These are phyloP conservation scores for Colletotrichum ledebouriae DNA, from an alignment of 2,329 filamentous ascomycete species.

Conservation along the genomic window DNA sequence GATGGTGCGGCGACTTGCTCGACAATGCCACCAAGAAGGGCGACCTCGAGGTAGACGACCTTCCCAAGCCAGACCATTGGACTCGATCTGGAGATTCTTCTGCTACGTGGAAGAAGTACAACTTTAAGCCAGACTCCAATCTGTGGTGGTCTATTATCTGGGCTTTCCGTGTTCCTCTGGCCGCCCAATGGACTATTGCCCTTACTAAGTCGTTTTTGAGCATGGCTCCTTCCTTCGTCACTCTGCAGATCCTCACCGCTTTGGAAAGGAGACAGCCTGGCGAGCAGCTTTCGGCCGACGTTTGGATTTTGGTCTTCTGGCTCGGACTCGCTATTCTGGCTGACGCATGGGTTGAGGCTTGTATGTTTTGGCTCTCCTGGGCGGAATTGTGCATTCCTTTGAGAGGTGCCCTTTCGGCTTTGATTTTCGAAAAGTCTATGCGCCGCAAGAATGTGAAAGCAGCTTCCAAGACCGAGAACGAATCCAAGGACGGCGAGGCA, in stretches of 20 bases:
- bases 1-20: conserved; percentile 72
- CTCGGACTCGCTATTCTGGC: conserved; percentile 72
- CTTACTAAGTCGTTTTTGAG: conserved; percentile 68
- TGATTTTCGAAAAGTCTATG: conserved; percentile 84
- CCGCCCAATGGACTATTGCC: conserved; percentile 71
- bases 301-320: conserved; percentile 77
- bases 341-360: conserved; percentile 72
- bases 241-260: conserved; percentile 73
- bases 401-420: conserved; percentile 76
- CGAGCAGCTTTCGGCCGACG: conserved; percentile 61
- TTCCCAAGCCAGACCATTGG: conserved; percentile 71
- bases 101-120: conserved; percentile 61
- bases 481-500: conserved; percentile 48
- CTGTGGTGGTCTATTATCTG: conserved; percentile 73
- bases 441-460: conserved; percentile 82
- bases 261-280: conserved; percentile 69
- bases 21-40: conserved; percentile 67
- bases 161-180: conserved; percentile 68
- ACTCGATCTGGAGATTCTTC: conserved; percentile 65
- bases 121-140: conserved; percentile 53
- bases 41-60: conserved; percentile 71
- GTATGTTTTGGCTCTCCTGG: conserved; percentile 76
- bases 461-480: conserved; percentile 60
- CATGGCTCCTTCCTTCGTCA: conserved; percentile 78
- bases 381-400: conserved; percentile 74